These are phyloP conservation scores for Neofusicoccum ribis DNA, from an alignment of 2,329 filamentous ascomycete species.

Conservation along the genomic window DNA sequence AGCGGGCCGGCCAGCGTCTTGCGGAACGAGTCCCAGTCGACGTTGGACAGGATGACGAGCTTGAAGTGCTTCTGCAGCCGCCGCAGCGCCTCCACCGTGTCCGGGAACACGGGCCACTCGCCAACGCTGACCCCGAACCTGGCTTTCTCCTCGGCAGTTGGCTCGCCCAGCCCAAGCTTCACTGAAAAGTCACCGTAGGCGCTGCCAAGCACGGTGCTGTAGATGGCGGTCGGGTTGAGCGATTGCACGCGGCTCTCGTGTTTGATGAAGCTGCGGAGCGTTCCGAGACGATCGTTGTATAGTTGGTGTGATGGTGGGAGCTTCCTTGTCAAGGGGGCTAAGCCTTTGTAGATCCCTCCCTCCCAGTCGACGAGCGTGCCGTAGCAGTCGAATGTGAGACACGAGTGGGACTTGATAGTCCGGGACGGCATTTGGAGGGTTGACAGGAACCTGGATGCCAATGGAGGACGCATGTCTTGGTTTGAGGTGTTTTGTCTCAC, in stretches of 20 bases:
- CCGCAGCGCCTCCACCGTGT: conserved; percentile 57
- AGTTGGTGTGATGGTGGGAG: conserved; percentile 29
- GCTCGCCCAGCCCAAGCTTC: conserved; percentile 39
- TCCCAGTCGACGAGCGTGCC: conserved; percentile 82
- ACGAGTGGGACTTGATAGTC: neutral
- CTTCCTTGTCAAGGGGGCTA: conserved; percentile 47
- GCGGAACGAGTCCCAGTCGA: conserved; percentile 56
- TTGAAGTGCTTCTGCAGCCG: conserved; percentile 55
- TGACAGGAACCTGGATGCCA: neutral
- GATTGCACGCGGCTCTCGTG: conserved; percentile 53
- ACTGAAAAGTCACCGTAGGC: conserved; percentile 51
- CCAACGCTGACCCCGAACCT: conserved; percentile 56
- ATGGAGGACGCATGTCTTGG: neutral
- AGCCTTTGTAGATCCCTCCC: conserved; percentile 59
- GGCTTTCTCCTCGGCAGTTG: conserved; percentile 43
- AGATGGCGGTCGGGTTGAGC: conserved; percentile 58
- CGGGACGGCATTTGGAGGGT: neutral
- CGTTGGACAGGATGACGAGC: conserved; percentile 62
- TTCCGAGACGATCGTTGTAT: conserved; percentile 35
- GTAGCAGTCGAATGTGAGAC: conserved; percentile 74
- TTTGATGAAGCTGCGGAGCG: conserved; percentile 43
- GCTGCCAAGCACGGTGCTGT: conserved; percentile 59
- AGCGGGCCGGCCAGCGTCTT: conserved; percentile 53
- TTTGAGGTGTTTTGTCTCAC: neutral
- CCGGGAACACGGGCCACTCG: conserved; percentile 58